A percentile compares a stretch with the other conserved stretches of the same genome.
phyloP scores from a whole-genome alignment of 768 basidiomycete species.

The Boletellus ananas region DNA sequence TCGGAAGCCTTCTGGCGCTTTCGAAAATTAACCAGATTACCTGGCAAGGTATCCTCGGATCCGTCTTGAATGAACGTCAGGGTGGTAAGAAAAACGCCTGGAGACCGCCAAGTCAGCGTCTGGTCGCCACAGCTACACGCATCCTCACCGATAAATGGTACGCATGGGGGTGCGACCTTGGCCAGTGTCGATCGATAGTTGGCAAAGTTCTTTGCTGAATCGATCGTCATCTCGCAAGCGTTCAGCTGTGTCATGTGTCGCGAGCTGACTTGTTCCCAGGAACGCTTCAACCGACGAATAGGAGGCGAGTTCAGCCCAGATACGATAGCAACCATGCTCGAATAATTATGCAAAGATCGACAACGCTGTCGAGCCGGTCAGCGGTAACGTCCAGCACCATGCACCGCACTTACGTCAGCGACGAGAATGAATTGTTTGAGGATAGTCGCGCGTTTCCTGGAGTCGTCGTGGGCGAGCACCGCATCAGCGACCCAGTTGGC shows the following conservation, averaged over 20 bases:
- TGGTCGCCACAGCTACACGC: neutral
- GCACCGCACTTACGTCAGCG: slow-evolving; percentile 70
- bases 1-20: slow-evolving; percentile 96
- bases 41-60: slow-evolving; percentile 78
- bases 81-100: slow-evolving; percentile 94
- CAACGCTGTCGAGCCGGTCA: slow-evolving; percentile 61
- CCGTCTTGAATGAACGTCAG: slow-evolving; percentile 99
- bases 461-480: slow-evolving; percentile 77
- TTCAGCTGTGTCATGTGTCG: slow-evolving; percentile 71
- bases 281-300: slow-evolving; percentile 87
- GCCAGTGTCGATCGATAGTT: slow-evolving; percentile 86
- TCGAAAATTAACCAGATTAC: slow-evolving; percentile 86
- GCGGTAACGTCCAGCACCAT: neutral
- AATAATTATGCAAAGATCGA: slow-evolving; percentile 87
- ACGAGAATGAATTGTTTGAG: slow-evolving; percentile 90
- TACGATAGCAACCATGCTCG: slow-evolving; percentile 93
- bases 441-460: slow-evolving; percentile 71
- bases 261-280: slow-evolving; percentile 85
- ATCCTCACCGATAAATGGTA: slow-evolving; percentile 87
- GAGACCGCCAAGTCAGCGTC: neutral
- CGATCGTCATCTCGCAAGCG: slow-evolving; percentile 84
- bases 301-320: slow-evolving; percentile 93
- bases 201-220: slow-evolving; percentile 90
- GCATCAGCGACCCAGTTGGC: slow-evolving; percentile 90
- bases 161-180: slow-evolving; percentile 84